Conservation (phyloP, 2,329 filamentous ascomycete genomes). For the Aspergillus caelatus region DNA sequence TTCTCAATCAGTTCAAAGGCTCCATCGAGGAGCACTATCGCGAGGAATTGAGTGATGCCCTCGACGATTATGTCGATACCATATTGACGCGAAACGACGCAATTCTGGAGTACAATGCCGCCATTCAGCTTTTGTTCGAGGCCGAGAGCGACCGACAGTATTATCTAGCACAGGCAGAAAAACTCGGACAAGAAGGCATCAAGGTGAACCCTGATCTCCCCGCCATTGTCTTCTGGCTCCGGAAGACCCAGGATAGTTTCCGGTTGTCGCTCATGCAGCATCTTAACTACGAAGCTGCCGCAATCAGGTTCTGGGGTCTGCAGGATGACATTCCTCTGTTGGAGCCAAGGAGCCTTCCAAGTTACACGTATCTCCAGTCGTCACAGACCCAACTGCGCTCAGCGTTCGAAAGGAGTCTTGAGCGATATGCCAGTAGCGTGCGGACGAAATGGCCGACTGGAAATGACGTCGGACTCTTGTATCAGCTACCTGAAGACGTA, state of each 20-base stretch:
- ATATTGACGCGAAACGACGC: background rate
- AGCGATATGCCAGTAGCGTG: too few species aligned
- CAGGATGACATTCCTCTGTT: background rate
- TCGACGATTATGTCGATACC: background rate
- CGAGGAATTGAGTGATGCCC: background rate
- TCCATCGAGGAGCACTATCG: background rate
- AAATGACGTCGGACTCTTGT: too few species aligned
- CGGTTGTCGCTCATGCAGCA: background rate
- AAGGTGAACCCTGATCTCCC: background rate
- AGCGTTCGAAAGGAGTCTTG: background rate
- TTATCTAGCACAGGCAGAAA: background rate
- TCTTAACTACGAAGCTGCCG: background rate
- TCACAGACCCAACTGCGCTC: too few species aligned
- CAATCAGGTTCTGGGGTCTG: background rate
- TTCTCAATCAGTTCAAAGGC: background rate
- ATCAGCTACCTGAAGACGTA: too few species aligned
- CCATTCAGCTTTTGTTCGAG: background rate
- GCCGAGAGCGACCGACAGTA: background rate
- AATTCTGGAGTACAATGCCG: background rate
- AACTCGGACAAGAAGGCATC: background rate
- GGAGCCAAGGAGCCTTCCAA: background rate
- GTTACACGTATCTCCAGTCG: too few species aligned
- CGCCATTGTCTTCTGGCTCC: background rate
- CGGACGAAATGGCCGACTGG: too few species aligned
- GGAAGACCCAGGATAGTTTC: background rate